These are phyloP conservation scores for Yarrowia deformans DNA, from an alignment of 805 yeast species.

Conservation along the genomic window DNA sequence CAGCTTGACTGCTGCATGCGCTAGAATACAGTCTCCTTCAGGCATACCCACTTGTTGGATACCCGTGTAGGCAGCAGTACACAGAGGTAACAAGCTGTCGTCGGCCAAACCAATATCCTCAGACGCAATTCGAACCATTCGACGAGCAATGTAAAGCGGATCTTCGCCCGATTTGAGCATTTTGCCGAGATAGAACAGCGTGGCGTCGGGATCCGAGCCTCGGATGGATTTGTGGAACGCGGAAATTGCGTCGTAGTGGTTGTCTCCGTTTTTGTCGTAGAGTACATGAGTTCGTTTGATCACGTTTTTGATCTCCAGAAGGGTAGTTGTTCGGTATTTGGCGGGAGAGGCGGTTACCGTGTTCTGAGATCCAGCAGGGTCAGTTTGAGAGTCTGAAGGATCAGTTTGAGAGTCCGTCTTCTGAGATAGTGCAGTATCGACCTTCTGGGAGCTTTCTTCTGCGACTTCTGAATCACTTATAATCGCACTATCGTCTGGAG, in stretches of 20 bases:
- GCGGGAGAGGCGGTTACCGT: not conserved
- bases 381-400: too few relatives aligned
- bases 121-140: conserved; percentile 94
- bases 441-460: not conserved
- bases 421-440: not conserved
- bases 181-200: conserved; percentile 81
- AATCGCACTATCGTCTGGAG: conserved; percentile 1
- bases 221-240: conserved; percentile 94
- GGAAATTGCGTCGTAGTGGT: conserved; percentile 92
- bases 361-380: not conserved
- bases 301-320: conserved; percentile 52
- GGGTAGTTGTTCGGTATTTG: not conserved
- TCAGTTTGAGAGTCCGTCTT: too few relatives aligned
- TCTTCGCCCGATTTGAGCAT: conserved; percentile 96
- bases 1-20: conserved; percentile 90
- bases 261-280: conserved; percentile 89
- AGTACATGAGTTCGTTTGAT: conserved; percentile 62
- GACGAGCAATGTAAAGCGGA: conserved; percentile 83
- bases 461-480: not conserved
- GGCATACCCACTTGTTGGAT: conserved; percentile 93
- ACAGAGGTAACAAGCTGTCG: conserved; percentile 83
- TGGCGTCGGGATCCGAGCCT: conserved; percentile 89
- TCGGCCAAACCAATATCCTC: conserved; percentile 93
- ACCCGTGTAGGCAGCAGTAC: conserved; percentile 83
- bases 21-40: conserved; percentile 86